These are phyloP conservation scores for Ascochyta viciae-villosae DNA, from an alignment of 2,329 filamentous ascomycete genomes.

Conservation along the genomic window DNA sequence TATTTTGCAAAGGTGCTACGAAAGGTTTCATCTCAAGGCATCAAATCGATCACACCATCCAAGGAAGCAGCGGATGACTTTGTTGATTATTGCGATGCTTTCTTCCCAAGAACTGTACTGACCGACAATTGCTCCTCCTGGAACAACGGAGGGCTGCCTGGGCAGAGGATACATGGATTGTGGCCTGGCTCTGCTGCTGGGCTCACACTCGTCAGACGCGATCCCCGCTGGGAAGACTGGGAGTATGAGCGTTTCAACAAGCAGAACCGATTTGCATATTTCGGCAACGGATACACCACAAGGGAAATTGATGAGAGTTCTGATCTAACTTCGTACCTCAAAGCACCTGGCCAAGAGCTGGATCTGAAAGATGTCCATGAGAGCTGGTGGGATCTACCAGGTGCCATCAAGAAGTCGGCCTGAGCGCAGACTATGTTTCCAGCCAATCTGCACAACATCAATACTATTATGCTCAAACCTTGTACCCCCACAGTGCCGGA, in stretches of 20 bases:
- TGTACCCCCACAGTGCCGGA: not conserved
- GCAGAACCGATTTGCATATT: conserved; percentile 65
- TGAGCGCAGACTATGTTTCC: not conserved
- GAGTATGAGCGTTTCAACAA: conserved; percentile 59
- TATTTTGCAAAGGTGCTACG: conserved; percentile 72
- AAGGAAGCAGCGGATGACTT: conserved; percentile 70
- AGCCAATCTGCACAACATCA: not conserved
- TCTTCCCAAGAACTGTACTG: conserved; percentile 59
- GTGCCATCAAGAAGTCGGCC: conserved; percentile 26
- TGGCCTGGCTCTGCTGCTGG: conserved; percentile 74
- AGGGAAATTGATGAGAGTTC: conserved; percentile 63
- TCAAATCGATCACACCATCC: conserved; percentile 66
- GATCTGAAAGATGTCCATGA: conserved; percentile 71
- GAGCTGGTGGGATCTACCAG: conserved; percentile 63
- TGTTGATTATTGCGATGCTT: conserved; percentile 62
- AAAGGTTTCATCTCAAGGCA: conserved; percentile 70
- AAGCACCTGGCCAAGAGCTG: conserved; percentile 58
- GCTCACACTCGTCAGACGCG: conserved; percentile 63
- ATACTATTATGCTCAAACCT: not conserved
- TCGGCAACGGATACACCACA: conserved; percentile 71
- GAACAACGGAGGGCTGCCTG: conserved; percentile 70
- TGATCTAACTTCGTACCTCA: conserved; percentile 71
- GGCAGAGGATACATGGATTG: conserved; percentile 69
- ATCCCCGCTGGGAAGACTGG: conserved; percentile 67
- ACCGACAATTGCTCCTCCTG: conserved; percentile 72